These are phyloP conservation scores for Tricholoma bakamatsutake DNA, from an alignment of 768 basidiomycete species.

Conservation along the genomic window DNA sequence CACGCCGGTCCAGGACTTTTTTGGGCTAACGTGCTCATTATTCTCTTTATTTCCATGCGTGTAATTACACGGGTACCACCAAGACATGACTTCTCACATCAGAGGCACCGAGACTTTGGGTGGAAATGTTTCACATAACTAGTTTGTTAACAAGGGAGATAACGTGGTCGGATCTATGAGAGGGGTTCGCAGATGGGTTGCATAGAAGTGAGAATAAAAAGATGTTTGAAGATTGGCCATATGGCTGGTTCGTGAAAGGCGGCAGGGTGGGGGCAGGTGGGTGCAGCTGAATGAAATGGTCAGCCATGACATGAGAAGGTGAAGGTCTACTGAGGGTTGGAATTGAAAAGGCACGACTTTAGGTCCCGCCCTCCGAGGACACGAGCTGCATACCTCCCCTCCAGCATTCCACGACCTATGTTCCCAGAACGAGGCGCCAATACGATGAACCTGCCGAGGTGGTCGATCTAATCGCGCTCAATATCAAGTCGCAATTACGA, in stretches of 20 bases:
- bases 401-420: neutral
- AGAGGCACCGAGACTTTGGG: neutral
- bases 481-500: constrained; percentile 1
- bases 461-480: neutral
- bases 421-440: constrained; percentile 6
- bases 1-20: too few species aligned
- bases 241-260: neutral
- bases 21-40: too few species aligned
- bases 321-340: neutral
- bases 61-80: neutral
- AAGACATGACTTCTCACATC: neutral
- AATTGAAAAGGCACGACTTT: neutral
- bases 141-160: neutral
- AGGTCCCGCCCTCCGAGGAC: neutral
- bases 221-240: neutral
- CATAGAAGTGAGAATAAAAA: neutral
- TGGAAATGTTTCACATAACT: neutral
- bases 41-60: neutral
- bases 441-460: constrained; percentile 12
- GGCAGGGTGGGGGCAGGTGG: neutral
- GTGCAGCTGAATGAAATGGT: constrained; percentile 1
- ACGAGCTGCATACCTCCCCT: neutral
- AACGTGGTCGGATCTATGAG: constrained; percentile 1
- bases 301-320: neutral
- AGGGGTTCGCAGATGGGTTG: neutral